Base-by-base conservation (phyloP, 2,329 filamentous ascomycete genomes). In the Calonectria multiphialidica region DNA sequence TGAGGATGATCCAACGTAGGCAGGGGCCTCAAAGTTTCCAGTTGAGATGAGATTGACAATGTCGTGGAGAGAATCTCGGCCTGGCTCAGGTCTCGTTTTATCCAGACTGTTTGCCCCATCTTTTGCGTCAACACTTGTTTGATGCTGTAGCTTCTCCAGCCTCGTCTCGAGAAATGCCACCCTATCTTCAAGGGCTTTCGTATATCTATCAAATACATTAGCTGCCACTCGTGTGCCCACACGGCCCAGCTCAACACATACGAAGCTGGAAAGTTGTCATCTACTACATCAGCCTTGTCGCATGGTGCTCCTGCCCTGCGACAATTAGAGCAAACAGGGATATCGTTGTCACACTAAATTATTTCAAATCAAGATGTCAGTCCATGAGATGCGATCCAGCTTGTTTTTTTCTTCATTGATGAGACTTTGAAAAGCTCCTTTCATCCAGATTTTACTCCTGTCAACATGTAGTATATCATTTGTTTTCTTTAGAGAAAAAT, bases 1-100 rank as follows among this genome's bases (percentile, higher is more conserved):
- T 7, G 57, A 62, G 5, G 57, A 62, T n/a, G 57, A 62, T 4
- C 57, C 57, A 62, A 62, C 57, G 18, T 62, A 62, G 5, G 57
- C 57, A 12, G 57, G 57, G 5, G 57, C 57, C n/a, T 62, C 57
- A 21, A 62, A 62, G 18, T 62, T 62, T 21, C 57, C 57, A 2
- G 25, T 62, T 8, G 57, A 62, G 10, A 62, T 62, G 1, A 62
- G 40, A 21, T 45, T 45, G 16, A 62, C 57, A 21, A 62, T 62
- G 8, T 62, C 57, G 21, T 62, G 21, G 30, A 62, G 57, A 1
- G 57, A 37, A 33, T 33, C 30, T 8, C 44, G 57, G 12, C 28
- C 37, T 15, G 8, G 37, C n/a, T 61, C 57, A 30, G 57, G 21
- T 21, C 8, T 35, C 8, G 15, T 33, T 15, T 42, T 33, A 13